Base-by-base conservation (phyloP, 495 filamentous ascomycete genomes). In the Lasiosphaeria hispida region DNA sequence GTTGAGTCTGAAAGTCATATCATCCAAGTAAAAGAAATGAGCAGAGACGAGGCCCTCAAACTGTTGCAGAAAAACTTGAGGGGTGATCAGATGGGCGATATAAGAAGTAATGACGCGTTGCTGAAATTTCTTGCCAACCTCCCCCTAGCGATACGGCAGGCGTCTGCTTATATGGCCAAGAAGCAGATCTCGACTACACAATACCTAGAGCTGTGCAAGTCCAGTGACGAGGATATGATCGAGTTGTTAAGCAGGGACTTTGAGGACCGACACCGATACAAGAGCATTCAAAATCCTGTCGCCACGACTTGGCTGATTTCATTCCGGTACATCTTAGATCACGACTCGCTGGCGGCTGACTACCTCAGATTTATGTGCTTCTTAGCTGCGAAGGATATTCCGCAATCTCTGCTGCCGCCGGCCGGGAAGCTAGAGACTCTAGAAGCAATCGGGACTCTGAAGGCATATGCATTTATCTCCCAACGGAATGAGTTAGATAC, bases 71-170 rank as follows among this genome's bases (percentile, higher is more conserved):
- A 49, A 15, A 11, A 42, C 14, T 19, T 66, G 51, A 41, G 43
- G 10, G 38, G 64, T 51, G 35, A 19, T 13, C 60, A 69, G 37
- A 56, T 48, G 9, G 11, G 11, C 34, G 51, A 66, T 33, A 19
- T n/a, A 3, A 19, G 30, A 19, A 58, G 57, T 30, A 57, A 53
- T 4, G 49, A 13, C 23, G 30, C 5, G 2, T 64, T 83, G 37
- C 63, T 82, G 0, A 35, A 71, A 15, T 45, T 66, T 13, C 67
- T 83, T 11, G 58, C 57, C 10, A 63, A 65, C 52, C 64, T 81
- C 13, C 78, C 78, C 1, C 63, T 82, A 0, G 79, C 78, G 1
- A 74, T 82, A 52, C 68, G 61, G 41, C 76, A 82, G 60, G 77
- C 77, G 30, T 70, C 75, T 9, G 69, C 74, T 13, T 82, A 67